phyloP scores from a whole-genome alignment of 140 eudicot species.

The Stevia rebaudiana region DNA sequence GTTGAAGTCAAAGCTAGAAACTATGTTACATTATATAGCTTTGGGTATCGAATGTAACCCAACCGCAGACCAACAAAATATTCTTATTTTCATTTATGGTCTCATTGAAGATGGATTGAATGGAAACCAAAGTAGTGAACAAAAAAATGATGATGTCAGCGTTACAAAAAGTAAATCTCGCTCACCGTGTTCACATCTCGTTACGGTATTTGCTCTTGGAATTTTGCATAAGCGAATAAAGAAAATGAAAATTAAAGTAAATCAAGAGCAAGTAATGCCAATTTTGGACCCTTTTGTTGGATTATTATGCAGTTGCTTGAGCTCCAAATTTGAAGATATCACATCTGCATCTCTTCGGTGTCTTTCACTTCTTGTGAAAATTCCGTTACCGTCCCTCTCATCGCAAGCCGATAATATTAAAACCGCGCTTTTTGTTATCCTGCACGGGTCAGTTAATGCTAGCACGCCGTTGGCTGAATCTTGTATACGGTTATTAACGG shows the following conservation, averaged over 20 bases:
- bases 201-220: conserved; percentile 74
- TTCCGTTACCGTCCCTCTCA: conserved; percentile 61
- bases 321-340: conserved; percentile 68
- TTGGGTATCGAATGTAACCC: conserved; percentile 69
- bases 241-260: conserved; percentile 43
- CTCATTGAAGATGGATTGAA: conserved; percentile 48
- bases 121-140: conserved; percentile 9
- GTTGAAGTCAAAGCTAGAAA: conserved; percentile 52
- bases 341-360: conserved; percentile 58
- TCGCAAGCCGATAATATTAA: conserved; percentile 63
- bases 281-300: conserved; percentile 69
- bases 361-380: conserved; percentile 44
- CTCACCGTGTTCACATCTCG: conserved; percentile 50
- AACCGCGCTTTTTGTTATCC: conserved; percentile 55
- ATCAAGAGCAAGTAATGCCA: conserved; percentile 39
- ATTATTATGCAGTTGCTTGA: conserved; percentile 53
- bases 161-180: conserved; percentile 9
- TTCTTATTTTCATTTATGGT: conserved; percentile 52
- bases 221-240: conserved; percentile 52
- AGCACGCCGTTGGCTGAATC: conserved; percentile 57
- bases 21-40: conserved; percentile 70
- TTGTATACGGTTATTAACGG: conserved; percentile 63
- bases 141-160: conserved; percentile 20
- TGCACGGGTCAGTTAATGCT: conserved; percentile 58
- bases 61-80: conserved; percentile 50